These are phyloP conservation scores for Herpotrichia juniperi DNA, from an alignment of 2,329 filamentous ascomycete genomes.

Conservation along the genomic window DNA sequence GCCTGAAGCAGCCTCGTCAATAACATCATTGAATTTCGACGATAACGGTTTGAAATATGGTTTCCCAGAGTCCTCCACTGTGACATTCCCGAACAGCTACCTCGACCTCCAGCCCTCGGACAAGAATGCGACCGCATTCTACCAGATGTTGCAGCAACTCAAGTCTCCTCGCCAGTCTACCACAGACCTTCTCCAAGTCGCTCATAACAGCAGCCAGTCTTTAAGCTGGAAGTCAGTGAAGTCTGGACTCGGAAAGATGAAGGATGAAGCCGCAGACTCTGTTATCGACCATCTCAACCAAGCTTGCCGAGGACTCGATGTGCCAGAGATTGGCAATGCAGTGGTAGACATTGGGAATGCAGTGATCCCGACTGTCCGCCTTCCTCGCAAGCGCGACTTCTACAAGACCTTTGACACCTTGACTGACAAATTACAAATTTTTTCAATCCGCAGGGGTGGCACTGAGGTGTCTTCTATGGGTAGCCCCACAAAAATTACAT, in stretches of 20 bases:
- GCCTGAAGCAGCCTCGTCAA: too few relatives aligned
- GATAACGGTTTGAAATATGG: background rate
- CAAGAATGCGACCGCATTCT: slow-evolving; percentile 1
- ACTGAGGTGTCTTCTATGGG: background rate
- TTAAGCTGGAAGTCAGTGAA: background rate
- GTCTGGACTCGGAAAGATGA: slow-evolving; percentile 1
- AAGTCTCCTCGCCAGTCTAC: background rate
- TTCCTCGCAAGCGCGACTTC: slow-evolving; percentile 10
- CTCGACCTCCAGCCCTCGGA: background rate
- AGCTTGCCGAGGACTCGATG: slow-evolving; percentile 19
- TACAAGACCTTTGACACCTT: slow-evolving; percentile 6
- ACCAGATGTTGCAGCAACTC: background rate
- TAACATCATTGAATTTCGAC: too few relatives aligned
- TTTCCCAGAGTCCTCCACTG: background rate
- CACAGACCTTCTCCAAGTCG: background rate
- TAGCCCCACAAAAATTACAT: background rate
- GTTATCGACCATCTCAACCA: slow-evolving; percentile 12
- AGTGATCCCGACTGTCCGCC: slow-evolving; percentile 10
- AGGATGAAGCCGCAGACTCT: slow-evolving; percentile 3
- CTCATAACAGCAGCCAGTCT: background rate
- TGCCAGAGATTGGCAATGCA: slow-evolving; percentile 15
- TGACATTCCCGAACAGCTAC: background rate
- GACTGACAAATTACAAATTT: slow-evolving; percentile 8
- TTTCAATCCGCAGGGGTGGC: background rate
- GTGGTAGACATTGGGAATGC: background rate